Evolutionary conservation across 441 rosid species (phyloP), one percentile per base, ranked within the genome.

Genomic region (Eutrema salsugineum): DNA sequence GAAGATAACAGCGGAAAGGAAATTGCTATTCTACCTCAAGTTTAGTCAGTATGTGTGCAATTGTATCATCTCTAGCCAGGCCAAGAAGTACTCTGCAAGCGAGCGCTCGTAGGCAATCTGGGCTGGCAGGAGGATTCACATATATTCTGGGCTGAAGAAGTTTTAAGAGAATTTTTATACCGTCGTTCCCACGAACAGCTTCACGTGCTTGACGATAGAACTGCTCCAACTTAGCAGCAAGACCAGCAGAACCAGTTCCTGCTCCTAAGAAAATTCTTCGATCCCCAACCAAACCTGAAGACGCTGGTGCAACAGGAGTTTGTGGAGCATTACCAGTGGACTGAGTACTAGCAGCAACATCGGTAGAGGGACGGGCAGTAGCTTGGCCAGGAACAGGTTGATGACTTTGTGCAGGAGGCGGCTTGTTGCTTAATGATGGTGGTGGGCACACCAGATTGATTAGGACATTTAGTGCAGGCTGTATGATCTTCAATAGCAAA

Each of bases 371-470:
- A 66, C 94, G 78, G 69, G 42, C 74, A 74, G 83, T 68, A 58
- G 80, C 62, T 78, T 85, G 97, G 57, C 78, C 81, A 65, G 87
- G 72, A 70, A 65, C 77, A 77, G 82, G 70, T 53, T 77, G 97
- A 77, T 84, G 91, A 75, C 88, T 86, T 80, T 85, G 96, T 54
- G 84, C 80, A 79, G 79, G 81, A 63, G 94, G 79, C 17, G 94
- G 91, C 77, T 86, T 96, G 61, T 91, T 91, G 84, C 97, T 96
- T 75, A 96, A 85, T 71, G 99, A 93, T 81, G 98, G 99, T 7
- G 99, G 99, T 39, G 97, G 97, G 69, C 99, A 93, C 70, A 96
- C 99, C 77, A 96, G 94, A 80, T 90, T 93, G 81, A 93, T 86
- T 68, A 96, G 81, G 76, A 93, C 96, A 82, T 85, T 91, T 63